Conservation (phyloP, 2,329 filamentous ascomycete genomes). For the Nothophoma quercina region DNA sequence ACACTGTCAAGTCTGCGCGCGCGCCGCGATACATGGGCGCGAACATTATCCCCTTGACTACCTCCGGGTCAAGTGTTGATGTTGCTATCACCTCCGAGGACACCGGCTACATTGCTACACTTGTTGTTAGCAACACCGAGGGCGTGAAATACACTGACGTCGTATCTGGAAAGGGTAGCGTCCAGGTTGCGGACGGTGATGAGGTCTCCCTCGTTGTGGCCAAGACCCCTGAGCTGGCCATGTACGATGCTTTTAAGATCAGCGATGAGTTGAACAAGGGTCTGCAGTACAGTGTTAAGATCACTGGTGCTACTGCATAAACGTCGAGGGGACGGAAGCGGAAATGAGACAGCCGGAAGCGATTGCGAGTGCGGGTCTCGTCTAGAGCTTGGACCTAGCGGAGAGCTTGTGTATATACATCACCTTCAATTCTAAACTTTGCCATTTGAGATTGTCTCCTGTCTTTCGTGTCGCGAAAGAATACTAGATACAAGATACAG, state of each 20-base stretch:
- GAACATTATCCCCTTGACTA: constrained; percentile 57
- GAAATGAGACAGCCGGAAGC: too few species aligned
- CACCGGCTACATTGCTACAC: constrained; percentile 19
- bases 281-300: constrained; percentile 19
- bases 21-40: constrained; percentile 59
- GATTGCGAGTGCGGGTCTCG: too few species aligned
- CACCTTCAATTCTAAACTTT: too few species aligned
- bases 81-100: constrained; percentile 12
- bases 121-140: constrained; percentile 13
- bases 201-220: constrained; percentile 22
- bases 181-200: constrained; percentile 10
- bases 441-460: too few species aligned
- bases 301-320: constrained; percentile 18
- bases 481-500: too few species aligned
- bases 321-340: too few species aligned
- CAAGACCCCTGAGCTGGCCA: constrained; percentile 22
- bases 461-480: too few species aligned
- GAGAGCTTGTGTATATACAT: too few species aligned
- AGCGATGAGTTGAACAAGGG: constrained; percentile 16
- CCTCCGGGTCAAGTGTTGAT: constrained; percentile 37
- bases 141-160: constrained; percentile 22
- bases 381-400: too few species aligned
- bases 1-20: constrained; percentile 53
- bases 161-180: constrained; percentile 14
- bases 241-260: constrained; percentile 23